phyloP scores from a whole-genome alignment of 106 monocot genomes.

The Apostasia shenzhenica region DNA sequence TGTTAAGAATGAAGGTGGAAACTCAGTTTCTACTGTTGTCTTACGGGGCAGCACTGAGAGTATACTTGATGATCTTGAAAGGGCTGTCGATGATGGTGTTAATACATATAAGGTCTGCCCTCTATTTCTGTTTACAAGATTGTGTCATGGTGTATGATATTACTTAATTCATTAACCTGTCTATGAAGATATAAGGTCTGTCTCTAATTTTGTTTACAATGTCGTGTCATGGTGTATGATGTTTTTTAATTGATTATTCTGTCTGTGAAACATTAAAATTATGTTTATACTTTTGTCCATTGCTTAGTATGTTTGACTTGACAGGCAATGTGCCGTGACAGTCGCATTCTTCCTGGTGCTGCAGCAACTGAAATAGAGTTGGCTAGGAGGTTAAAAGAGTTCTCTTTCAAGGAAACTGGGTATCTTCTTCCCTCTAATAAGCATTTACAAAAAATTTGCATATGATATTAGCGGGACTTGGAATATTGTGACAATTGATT shows the following conservation, averaged over 20 bases:
- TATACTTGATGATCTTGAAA: conserved; percentile 96
- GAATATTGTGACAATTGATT: too few relatives aligned
- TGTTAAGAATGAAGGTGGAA: conserved; percentile 97
- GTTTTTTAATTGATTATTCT: not conserved
- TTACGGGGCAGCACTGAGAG: conserved; percentile 95
- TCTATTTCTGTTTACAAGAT: not conserved
- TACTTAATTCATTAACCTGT: not conserved
- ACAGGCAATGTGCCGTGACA: conserved; percentile 96
- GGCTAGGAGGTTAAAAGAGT: conserved; percentile 82
- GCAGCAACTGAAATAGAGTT: conserved; percentile 94
- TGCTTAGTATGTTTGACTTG: not conserved
- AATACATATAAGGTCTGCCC: conserved; percentile 86
- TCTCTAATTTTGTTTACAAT: not conserved
- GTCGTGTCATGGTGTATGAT: too few relatives aligned
- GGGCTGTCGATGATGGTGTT: conserved; percentile 99
- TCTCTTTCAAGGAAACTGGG: conserved; percentile 95
- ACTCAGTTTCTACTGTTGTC: conserved; percentile 82
- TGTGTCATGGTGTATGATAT: not conserved
- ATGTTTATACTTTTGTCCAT: not conserved
- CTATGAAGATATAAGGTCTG: not conserved
- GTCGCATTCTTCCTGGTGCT: conserved; percentile 90
- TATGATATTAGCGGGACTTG: too few relatives aligned
- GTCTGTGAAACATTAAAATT: not conserved
- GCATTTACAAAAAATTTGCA: not conserved
- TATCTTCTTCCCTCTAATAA: conserved; percentile 13